Percentiles rank a stretch among this genome's conserved stretches.
phyloP scores from a whole-genome alignment of 2,329 filamentous ascomycete genomes.

The Madurella mycetomatis region DNA sequence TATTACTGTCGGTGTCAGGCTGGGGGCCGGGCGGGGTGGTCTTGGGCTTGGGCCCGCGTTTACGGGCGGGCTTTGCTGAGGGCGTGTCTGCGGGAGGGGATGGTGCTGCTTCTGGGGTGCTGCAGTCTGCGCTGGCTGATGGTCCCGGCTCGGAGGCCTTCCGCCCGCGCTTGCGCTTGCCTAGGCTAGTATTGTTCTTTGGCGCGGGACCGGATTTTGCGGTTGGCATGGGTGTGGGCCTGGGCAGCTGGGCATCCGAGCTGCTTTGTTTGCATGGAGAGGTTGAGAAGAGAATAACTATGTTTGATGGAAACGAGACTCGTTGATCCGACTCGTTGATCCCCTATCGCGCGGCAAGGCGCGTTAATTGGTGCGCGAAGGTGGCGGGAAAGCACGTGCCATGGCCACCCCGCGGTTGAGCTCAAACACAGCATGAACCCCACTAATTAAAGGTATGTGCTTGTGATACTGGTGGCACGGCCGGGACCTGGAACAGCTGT shows the following conservation, averaged over 20 bases:
- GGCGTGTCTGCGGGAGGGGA: neutral
- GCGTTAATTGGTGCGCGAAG: slow-evolving; percentile 21
- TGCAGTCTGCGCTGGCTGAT: neutral
- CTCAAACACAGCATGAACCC: too few relatives aligned
- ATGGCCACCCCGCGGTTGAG: too few relatives aligned
- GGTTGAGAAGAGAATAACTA: neutral
- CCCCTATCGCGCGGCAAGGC: neutral
- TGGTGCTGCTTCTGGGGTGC: neutral
- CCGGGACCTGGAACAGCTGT: too few relatives aligned
- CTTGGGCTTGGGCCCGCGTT: neutral
- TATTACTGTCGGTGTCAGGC: slow-evolving; percentile 7
- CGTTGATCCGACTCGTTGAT: neutral
- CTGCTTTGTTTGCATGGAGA: neutral
- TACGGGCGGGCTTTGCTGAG: neutral
- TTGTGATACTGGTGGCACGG: too few relatives aligned
- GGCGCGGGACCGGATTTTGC: neutral
- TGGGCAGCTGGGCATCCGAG: neutral
- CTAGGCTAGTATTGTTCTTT: neutral
- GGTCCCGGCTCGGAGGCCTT: neutral
- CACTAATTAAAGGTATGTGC: too few relatives aligned
- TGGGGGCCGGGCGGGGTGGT: neutral
- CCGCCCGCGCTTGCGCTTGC: slow-evolving; percentile 11
- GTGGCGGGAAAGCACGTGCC: slow-evolving; percentile 27
- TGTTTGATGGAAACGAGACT: neutral
- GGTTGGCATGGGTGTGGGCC: slow-evolving; percentile 9